phyloP scores from a whole-genome alignment of 164 flowering plant species.

The Akebia trifoliata region DNA sequence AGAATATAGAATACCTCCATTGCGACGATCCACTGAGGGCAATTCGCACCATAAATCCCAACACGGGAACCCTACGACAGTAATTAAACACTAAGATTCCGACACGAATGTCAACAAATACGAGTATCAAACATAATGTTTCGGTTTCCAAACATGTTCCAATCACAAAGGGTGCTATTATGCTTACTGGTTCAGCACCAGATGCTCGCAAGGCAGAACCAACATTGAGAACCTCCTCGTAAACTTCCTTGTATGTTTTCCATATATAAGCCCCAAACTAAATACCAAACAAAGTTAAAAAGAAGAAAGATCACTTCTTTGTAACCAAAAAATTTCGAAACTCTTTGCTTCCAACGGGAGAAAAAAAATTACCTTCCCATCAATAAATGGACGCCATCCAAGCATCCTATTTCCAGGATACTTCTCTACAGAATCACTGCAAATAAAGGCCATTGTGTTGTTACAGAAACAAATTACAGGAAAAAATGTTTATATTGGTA shows the following conservation, averaged over 20 bases:
- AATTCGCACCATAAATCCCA: conserved; percentile 90
- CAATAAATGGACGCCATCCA: conserved; percentile 68
- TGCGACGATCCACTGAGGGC: conserved; percentile 90
- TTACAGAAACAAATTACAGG: not conserved
- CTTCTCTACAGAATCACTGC: conserved; percentile 58
- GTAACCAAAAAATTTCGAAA: not conserved
- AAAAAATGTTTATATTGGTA: too few relatives aligned
- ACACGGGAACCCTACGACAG: conserved; percentile 58
- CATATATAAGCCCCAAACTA: conserved; percentile 79
- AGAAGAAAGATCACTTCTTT: too few relatives aligned
- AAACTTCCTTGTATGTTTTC: conserved; percentile 84
- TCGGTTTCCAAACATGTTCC: not conserved
- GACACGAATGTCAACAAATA: not conserved
- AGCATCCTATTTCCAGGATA: conserved; percentile 74
- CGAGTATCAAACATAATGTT: not conserved
- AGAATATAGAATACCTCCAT: conserved; percentile 65
- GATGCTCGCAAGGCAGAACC: conserved; percentile 75
- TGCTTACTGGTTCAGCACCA: conserved; percentile 83
- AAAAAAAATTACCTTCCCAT: conserved; percentile 56
- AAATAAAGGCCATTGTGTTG: conserved; percentile 9
- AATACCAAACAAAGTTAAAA: conserved; percentile 7
- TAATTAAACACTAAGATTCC: not conserved
- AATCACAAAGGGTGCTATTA: not conserved
- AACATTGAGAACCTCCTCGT: conserved; percentile 63
- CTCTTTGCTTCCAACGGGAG: not conserved